Percentiles rank a stretch among this genome's conserved stretches.
Evolutionary conservation across 2,329 filamentous ascomycete genomes (phyloP).

Genomic region (Penicillium paneum): DNA sequence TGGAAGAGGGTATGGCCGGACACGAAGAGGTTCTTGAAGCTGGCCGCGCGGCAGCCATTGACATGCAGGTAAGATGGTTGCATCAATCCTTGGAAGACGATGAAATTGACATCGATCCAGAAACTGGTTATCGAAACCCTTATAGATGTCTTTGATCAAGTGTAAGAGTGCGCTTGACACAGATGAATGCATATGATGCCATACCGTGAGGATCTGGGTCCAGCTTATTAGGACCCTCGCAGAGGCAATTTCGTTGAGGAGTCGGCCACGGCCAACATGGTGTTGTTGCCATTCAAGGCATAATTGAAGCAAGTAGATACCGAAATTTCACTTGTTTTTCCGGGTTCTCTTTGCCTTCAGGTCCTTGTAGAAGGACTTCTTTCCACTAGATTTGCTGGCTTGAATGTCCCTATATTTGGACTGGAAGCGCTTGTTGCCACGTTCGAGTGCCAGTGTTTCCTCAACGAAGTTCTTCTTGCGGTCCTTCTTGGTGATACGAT

Average conservation of each 20-base stretch:
- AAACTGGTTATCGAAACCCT: constrained; percentile 37
- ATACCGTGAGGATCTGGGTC: neutral
- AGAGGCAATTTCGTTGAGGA: neutral
- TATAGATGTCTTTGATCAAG: constrained; percentile 27
- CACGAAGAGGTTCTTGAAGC: constrained; percentile 65
- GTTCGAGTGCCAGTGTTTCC: constrained; percentile 70
- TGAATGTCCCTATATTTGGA: constrained; percentile 86
- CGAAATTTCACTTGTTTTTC: constrained; percentile 23
- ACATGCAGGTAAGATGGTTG: constrained; percentile 56
- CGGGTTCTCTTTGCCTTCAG: constrained; percentile 58
- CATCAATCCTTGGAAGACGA: neutral
- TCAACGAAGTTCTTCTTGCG: constrained; percentile 83
- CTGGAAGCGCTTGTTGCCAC: constrained; percentile 69
- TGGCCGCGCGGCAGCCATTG: constrained; percentile 57
- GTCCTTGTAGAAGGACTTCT: constrained; percentile 84
- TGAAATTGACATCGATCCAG: constrained; percentile 28
- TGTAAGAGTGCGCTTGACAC: neutral
- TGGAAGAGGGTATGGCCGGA: constrained; percentile 60
- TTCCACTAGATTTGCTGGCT: constrained; percentile 75
- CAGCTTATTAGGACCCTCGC: neutral
- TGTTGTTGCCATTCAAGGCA: neutral
- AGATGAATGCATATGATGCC: neutral
- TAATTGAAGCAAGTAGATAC: neutral
- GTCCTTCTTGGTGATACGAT: constrained; percentile 79
- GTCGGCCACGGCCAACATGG: neutral